Percentiles rank a stretch among this genome's conserved stretches.
Conservation (phyloP, 2,329 filamentous ascomycete genomes). For the Clonostachys rosea region DNA sequence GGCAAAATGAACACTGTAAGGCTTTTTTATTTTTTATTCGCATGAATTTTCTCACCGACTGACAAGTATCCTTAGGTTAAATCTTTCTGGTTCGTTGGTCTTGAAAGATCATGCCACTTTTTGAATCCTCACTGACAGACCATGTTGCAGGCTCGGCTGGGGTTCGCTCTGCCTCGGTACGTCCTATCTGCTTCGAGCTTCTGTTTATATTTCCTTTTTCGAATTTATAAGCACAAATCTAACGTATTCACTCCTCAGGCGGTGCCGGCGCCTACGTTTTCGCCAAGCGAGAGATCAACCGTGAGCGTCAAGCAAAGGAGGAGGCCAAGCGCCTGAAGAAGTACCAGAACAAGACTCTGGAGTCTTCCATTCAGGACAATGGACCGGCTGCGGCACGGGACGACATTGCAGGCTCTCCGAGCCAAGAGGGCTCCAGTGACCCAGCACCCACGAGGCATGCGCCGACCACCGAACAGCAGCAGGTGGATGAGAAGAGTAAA, state of each 20-base stretch:
- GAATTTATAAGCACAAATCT: no score
- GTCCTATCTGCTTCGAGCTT: constrained; percentile 14
- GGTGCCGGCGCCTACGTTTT: constrained; percentile 93
- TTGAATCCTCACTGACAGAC: not conserved
- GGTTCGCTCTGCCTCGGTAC: constrained; percentile 79
- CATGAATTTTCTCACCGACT: constrained; percentile 8
- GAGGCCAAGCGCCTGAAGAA: constrained; percentile 63
- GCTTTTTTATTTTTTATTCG: not conserved
- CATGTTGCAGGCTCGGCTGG: constrained; percentile 73
- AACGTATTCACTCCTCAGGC: constrained; percentile 41
- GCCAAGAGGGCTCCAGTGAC: constrained; percentile 68
- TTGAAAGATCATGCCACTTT: not conserved
- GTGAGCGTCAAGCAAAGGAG: constrained; percentile 71
- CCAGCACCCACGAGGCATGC: constrained; percentile 84
- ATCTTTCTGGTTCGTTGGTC: constrained; percentile 58
- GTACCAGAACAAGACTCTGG: constrained; percentile 50
- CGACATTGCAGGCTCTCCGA: constrained; percentile 57
- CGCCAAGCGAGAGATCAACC: constrained; percentile 91
- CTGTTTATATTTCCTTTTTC: no score
- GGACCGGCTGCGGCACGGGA: constrained; percentile 51
- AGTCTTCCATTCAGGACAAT: constrained; percentile 31
- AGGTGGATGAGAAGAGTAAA: constrained; percentile 75
- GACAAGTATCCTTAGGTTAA: constrained; percentile 39
- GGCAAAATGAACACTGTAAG: constrained; percentile 50
- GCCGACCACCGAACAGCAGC: constrained; percentile 64